Base-by-base conservation (phyloP, 192 early-diverging fungal species). In the Coemansia reversa region DNA sequence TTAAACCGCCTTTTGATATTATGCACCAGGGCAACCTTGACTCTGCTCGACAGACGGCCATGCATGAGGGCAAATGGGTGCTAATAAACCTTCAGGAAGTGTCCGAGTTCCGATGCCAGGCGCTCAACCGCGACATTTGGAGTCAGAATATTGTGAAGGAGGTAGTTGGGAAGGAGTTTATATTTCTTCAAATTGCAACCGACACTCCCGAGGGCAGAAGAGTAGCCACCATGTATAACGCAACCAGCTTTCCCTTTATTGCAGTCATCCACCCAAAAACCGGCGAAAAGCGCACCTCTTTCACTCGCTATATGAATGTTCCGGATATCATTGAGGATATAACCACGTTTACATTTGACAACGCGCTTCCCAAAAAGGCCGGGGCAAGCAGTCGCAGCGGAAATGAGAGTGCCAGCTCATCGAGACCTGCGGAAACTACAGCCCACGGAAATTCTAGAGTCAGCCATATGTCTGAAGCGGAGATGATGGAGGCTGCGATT, bases 111-210 rank as follows among this genome's bases (percentile, higher is more conserved):
- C 72, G 83, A 20, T 96, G 93, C 74, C 92, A 95, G 63, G 79
- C 89, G 18, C 74, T 97, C 72, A 97, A 96, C 69, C 89, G 96
- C 58, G 95, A 98, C 82, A 83, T 97, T 51, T 98, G 94, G 95
- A 95, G 89, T 28, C 82, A 93, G 52, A 28, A 65, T 19, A 70
- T 76, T 14, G 90, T 97, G 6, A 88, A 92, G 72, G 89, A 92
- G 7, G 58, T 93, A 9, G 82, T 98, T 50, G 74, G 73, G 29
- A 87, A 86, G 51, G 81, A 89, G 60, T 97, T 97, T 86, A 63
- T 94, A 27, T 97, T 98, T 70, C 67, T 94, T 20, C 92, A 95
- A 76, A 87, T 91, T 33, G 77, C 79, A 23, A 68, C 77, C 35
- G 84, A 91, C 18, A 89, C 84, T 28, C 55, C 79, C 0, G 93